Conservation (phyloP, 805 yeast genomes). For the Barnettozyma siamensis region DNA sequence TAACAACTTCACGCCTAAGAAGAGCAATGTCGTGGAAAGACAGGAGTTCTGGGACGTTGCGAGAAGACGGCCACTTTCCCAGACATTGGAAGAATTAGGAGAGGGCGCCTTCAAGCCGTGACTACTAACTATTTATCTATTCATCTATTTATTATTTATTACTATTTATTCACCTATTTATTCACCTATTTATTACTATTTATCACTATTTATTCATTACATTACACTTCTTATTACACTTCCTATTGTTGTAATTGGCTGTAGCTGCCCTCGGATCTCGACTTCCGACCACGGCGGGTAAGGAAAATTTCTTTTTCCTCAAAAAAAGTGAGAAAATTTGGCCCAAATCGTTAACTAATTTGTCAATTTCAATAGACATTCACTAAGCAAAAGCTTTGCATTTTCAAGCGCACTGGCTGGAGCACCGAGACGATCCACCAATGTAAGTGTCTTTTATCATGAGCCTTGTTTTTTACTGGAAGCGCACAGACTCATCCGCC, state of each 20-base stretch:
- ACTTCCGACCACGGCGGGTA: neutral
- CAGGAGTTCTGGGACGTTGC: conserved; percentile 77
- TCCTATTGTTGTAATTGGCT: neutral
- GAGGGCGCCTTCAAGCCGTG: conserved; percentile 24
- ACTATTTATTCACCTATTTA: conserved; percentile 8
- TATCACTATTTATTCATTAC: conserved; percentile 1
- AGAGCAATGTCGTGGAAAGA: conserved; percentile 23
- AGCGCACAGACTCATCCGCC: no score
- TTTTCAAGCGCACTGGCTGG: no score
- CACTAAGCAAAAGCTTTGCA: no score
- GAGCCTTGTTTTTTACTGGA: no score
- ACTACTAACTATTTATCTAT: no score
- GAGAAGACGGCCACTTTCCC: conserved; percentile 76
- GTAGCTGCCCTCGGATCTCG: neutral
- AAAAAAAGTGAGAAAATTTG: no score
- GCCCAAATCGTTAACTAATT: no score
- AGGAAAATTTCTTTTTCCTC: neutral
- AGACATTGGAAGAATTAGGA: conserved; percentile 72
- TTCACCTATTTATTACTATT: conserved; percentile 5
- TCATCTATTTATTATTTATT: conserved; percentile 1
- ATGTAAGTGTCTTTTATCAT: no score
- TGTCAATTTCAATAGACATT: no score
- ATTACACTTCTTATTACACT: neutral
- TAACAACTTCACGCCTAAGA: conserved; percentile 25
- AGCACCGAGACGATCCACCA: no score